These are phyloP conservation scores for Oidium heveae DNA, from an alignment of 2,329 filamentous ascomycete species.

Conservation along the genomic window DNA sequence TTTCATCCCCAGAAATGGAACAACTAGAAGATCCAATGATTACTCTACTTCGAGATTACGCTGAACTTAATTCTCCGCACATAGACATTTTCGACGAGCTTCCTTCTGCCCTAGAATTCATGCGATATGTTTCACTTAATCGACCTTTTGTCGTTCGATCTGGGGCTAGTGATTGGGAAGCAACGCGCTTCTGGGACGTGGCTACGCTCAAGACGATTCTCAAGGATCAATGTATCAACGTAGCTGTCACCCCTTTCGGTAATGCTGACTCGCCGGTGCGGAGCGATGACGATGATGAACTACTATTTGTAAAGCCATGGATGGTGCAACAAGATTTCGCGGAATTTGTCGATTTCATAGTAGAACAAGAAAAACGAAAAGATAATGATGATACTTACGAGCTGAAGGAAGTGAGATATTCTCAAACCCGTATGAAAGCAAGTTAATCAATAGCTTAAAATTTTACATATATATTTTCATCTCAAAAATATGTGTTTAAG, in stretches of 20 bases:
- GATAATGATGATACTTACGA: neutral
- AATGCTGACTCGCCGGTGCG: slow-evolving; percentile 25
- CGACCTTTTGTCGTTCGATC: slow-evolving; percentile 46
- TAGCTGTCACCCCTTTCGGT: slow-evolving; percentile 43
- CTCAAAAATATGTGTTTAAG: neutral
- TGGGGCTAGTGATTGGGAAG: slow-evolving; percentile 36
- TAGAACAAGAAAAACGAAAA: slow-evolving; percentile 23
- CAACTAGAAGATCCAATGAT: neutral
- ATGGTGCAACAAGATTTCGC: slow-evolving; percentile 38
- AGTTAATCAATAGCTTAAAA: neutral
- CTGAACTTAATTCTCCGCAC: slow-evolving; percentile 38
- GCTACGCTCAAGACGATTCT: slow-evolving; percentile 31
- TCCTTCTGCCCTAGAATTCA: slow-evolving; percentile 55
- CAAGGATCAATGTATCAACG: slow-evolving; percentile 34
- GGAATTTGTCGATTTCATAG: slow-evolving; percentile 35
- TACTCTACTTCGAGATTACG: slow-evolving; percentile 39
- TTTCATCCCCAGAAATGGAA: neutral
- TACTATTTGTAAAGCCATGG: slow-evolving; percentile 45
- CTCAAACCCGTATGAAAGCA: slow-evolving; percentile 40
- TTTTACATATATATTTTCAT: too few relatives aligned
- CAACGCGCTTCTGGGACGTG: slow-evolving; percentile 35
- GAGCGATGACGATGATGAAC: slow-evolving; percentile 9
- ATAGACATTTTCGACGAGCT: slow-evolving; percentile 37
- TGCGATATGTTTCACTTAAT: slow-evolving; percentile 51
- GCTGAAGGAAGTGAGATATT: slow-evolving; percentile 32